Conservation (phyloP, 192 early-diverging fungal genomes). For the Linnemannia hyalina region DNA sequence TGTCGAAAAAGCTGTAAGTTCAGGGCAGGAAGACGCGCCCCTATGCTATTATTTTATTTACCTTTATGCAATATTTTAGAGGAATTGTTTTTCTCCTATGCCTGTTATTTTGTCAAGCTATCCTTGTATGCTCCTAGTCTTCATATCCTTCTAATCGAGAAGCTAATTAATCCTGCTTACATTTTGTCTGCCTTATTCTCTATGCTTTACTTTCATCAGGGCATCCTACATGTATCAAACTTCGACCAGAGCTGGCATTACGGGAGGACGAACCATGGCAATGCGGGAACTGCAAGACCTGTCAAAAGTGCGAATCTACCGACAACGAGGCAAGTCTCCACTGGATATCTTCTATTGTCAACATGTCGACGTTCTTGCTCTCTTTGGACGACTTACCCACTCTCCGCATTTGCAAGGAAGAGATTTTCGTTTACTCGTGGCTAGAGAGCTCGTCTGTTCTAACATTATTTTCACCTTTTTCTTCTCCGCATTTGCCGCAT, state of each 20-base stretch:
- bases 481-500: background rate
- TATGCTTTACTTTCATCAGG: constrained; percentile 28
- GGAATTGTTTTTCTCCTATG: background rate
- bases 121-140: too few species aligned
- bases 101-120: background rate
- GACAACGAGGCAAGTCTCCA: constrained; percentile 56
- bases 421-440: background rate
- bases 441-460: background rate
- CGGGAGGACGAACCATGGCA: constrained; percentile 62
- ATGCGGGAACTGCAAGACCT: constrained; percentile 66
- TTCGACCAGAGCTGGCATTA: constrained; percentile 45
- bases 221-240: constrained; percentile 58
- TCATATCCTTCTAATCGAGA: background rate
- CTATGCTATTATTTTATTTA: background rate
- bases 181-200: background rate
- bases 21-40: background rate
- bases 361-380: background rate
- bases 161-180: background rate
- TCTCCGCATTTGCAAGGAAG: background rate
- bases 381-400: background rate
- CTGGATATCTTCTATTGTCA: background rate
- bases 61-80: background rate
- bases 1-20: constrained; percentile 64
- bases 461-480: constrained; percentile 11
- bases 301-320: constrained; percentile 57